Evolutionary conservation across 495 filamentous ascomycete genomes (phyloP).

Genomic region (Emericellopsis terricola): DNA sequence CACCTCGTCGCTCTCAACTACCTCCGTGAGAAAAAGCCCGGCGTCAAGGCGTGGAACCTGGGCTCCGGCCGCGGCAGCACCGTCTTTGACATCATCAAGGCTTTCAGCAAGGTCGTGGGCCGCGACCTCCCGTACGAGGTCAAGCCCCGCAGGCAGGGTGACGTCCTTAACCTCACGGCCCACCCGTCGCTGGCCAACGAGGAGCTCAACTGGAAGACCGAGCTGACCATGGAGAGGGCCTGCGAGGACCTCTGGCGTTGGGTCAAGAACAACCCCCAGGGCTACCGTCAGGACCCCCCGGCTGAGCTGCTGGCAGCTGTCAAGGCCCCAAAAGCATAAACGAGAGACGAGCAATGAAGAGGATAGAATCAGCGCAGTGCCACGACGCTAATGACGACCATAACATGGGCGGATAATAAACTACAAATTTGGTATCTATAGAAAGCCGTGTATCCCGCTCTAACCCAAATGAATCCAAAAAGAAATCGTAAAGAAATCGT

Average conservation of each 20-base stretch:
- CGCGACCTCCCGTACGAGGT: slow-evolving; percentile 75
- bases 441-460: too few species aligned
- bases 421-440: too few species aligned
- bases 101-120: slow-evolving; percentile 76
- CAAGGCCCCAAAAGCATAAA: slow-evolving; percentile 31
- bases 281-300: slow-evolving; percentile 81
- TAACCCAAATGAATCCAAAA: too few species aligned
- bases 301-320: slow-evolving; percentile 60
- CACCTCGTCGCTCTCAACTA: slow-evolving; percentile 87
- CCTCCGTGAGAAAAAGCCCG: slow-evolving; percentile 74
- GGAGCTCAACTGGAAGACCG: slow-evolving; percentile 85
- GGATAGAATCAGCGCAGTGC: too few species aligned
- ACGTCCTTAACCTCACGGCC: slow-evolving; percentile 87
- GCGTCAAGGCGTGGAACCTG: slow-evolving; percentile 91
- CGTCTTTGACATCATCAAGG: slow-evolving; percentile 92
- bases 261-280: slow-evolving; percentile 87
- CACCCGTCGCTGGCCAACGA: slow-evolving; percentile 72
- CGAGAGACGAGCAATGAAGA: slow-evolving; percentile 1
- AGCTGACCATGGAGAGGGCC: slow-evolving; percentile 76
- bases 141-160: slow-evolving; percentile 63
- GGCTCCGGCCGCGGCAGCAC: slow-evolving; percentile 92
- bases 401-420: too few species aligned
- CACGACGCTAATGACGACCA: too few species aligned
- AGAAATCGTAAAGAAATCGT: too few species aligned
- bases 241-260: slow-evolving; percentile 93